phyloP scores from a whole-genome alignment of 257 asterid genomes.

The Gardenia jasminoides region DNA sequence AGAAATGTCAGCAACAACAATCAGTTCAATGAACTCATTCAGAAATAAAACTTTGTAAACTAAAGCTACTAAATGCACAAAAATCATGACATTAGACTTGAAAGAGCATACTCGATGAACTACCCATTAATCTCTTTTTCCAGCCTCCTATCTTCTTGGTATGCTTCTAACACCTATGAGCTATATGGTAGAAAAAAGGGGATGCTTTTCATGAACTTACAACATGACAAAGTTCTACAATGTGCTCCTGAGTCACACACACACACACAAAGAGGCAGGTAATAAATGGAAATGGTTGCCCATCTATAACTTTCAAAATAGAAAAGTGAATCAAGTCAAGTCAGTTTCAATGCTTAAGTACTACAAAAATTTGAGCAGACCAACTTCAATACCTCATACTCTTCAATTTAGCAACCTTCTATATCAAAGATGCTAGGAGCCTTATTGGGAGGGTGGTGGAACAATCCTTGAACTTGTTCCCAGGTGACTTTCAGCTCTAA shows the following conservation, averaged over 20 bases:
- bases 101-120: neutral
- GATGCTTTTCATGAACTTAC: neutral
- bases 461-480: constrained; percentile 77
- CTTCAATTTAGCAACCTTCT: constrained; percentile 90
- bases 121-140: no score
- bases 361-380: neutral
- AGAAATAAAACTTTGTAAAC: neutral
- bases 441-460: constrained; percentile 62
- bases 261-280: neutral
- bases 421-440: constrained; percentile 54
- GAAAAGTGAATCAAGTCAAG: neutral
- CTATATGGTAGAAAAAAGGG: neutral
- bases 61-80: neutral
- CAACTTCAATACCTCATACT: constrained; percentile 66
- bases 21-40: neutral
- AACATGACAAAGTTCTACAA: neutral
- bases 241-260: neutral
- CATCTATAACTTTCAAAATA: neutral
- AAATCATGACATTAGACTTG: neutral
- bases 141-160: neutral
- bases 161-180: neutral
- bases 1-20: neutral
- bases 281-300: no score
- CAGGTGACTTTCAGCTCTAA: constrained; percentile 75
- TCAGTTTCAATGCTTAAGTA: neutral